phyloP scores from a whole-genome alignment of 805 yeast genomes.

The Hanseniaspora hatyaiensis region DNA sequence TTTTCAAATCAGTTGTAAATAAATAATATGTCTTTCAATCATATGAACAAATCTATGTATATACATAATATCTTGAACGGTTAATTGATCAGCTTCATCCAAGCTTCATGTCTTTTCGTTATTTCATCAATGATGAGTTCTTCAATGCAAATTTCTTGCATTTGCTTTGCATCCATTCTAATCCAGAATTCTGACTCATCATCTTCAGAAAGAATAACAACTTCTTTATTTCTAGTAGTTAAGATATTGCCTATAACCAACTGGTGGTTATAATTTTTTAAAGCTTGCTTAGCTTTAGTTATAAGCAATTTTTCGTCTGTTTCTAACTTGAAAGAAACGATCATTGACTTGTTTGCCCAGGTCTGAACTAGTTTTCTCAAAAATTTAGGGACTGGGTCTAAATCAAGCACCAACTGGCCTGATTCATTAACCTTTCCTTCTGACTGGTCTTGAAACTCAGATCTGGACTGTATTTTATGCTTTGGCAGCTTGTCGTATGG shows the following conservation, averaged over 20 bases:
- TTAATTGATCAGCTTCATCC: constrained; percentile 38
- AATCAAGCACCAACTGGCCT: constrained; percentile 68
- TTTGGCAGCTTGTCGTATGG: constrained; percentile 79
- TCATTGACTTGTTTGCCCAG: constrained; percentile 95
- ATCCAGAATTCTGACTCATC: constrained; percentile 35
- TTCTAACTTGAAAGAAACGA: constrained; percentile 85
- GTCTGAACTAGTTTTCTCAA: constrained; percentile 73
- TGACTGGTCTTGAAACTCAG: constrained; percentile 33
- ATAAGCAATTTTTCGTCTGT: constrained; percentile 66
- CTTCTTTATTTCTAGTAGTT: constrained; percentile 78
- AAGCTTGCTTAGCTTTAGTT: constrained; percentile 65
- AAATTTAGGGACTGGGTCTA: constrained; percentile 95
- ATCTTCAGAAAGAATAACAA: constrained; percentile 53
- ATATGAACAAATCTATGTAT: not conserved
- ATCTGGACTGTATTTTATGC: constrained; percentile 85
- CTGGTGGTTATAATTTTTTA: constrained; percentile 80
- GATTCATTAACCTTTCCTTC: constrained; percentile 24
- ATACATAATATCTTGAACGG: not conserved
- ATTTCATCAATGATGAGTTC: constrained; percentile 70
- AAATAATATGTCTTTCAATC: not conserved
- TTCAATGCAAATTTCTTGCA: constrained; percentile 43
- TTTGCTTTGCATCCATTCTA: constrained; percentile 35
- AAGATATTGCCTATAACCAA: constrained; percentile 86
- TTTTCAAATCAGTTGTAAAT: not conserved
- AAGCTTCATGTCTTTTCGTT: constrained; percentile 46